A percentile compares a stretch with the other conserved stretches of the same genome.
phyloP scores from a whole-genome alignment of 108 stramenopile genomes.

The Aurantiochytrium sp. region DNA sequence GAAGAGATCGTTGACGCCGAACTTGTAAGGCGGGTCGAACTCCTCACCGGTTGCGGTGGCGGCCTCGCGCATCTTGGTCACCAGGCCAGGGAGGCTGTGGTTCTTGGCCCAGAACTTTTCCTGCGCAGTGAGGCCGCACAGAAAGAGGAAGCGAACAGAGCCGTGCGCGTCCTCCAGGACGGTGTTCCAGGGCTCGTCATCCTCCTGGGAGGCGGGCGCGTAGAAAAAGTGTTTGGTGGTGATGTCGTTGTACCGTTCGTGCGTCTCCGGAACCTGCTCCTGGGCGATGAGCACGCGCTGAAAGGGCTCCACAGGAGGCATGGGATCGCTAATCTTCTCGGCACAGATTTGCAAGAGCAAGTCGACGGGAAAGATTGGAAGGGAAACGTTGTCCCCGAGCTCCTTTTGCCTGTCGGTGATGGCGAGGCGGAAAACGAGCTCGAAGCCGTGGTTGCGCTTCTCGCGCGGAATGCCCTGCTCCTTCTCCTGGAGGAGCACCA shows the following conservation, averaged over 20 bases:
- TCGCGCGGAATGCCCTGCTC: neutral
- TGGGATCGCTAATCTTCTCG: neutral
- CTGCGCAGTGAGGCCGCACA: neutral
- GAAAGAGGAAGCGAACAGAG: neutral
- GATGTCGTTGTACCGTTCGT: neutral
- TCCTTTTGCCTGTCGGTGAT: neutral
- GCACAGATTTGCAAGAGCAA: neutral
- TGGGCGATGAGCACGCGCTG: neutral
- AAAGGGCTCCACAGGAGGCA: neutral
- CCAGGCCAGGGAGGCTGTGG: neutral
- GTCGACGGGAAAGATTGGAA: neutral
- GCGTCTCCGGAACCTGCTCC: neutral
- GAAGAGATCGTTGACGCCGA: neutral
- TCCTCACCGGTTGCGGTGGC: neutral
- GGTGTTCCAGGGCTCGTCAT: neutral
- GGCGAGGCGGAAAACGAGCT: neutral
- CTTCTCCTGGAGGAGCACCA: neutral
- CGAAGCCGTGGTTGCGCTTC: neutral
- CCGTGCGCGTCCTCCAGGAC: neutral
- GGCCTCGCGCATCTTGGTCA: neutral
- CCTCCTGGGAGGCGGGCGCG: neutral
- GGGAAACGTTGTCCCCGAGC: neutral
- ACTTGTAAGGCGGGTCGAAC: neutral
- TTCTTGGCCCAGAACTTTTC: neutral
- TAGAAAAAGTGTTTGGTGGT: neutral